Base-by-base conservation (phyloP, 2,329 filamentous ascomycete genomes). In the Myriosclerotinia duriaeana region DNA sequence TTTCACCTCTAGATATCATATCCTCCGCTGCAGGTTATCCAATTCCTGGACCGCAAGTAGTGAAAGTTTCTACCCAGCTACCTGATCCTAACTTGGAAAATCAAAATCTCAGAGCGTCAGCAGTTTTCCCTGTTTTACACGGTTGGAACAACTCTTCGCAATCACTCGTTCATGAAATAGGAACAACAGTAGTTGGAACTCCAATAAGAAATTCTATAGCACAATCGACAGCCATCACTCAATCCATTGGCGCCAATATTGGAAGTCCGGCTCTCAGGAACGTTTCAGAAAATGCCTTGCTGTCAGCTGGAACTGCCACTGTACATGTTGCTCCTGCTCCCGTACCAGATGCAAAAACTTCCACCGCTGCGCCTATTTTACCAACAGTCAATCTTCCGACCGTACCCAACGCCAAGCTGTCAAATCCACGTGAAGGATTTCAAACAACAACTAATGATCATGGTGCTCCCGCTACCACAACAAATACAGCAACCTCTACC, bases 231-330 rank as follows among this genome's bases (percentile, higher is more conserved):
- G 44, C 58, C n/a, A 61, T 20, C 34, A 66, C 38, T 42, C 38
- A n/a, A n/a, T 38, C 64, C 26, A 4, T 44, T 34, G n/a, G 26
- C 8, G 9, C 38, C 22, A 11, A 61, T 53, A 17, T 44, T 61
- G 55, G 40, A 12, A 66, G 55, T 5, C 64, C 64, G 14, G 36
- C 55, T 22, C 42, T 61, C 12, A 61, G 30, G 11, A 61, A 66
- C 15, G 38, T 34, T 38, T 61, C 48, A 3, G 48, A 22, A 1
- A 36, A 5, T 66, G 48, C 20, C 12, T 44, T 61, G 12, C 3
- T 40, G 15, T 38, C 55, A 22, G 15, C 42, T 50, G 44, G 3
- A 50, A 26, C 17, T 60, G 5, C 56, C 20, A 34, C 38, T 8
- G 17, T 50, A n/a, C 15, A 59, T 36, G 11, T 5, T 46, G 40